Conservation (phyloP, 2,329 filamentous ascomycete genomes). For the Cladosporium velox region DNA sequence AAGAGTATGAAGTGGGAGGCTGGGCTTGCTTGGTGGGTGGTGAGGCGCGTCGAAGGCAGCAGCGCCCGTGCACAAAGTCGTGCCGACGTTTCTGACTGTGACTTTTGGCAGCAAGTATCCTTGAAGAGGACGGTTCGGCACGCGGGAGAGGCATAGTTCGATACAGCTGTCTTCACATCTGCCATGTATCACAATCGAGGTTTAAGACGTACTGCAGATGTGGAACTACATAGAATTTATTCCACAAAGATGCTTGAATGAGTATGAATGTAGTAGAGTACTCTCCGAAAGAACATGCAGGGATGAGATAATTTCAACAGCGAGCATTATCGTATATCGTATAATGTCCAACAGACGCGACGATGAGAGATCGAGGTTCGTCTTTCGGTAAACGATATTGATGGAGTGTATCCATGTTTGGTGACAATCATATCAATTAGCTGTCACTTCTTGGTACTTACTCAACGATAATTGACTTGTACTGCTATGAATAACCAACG, state of each 20-base stretch:
- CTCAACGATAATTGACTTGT: no score
- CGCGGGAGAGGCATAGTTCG: neutral
- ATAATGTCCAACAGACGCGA: neutral
- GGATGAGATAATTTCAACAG: neutral
- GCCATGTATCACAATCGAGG: neutral
- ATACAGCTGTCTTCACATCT: neutral
- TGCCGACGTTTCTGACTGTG: neutral
- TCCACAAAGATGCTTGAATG: neutral
- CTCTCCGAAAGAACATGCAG: neutral
- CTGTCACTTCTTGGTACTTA: no score
- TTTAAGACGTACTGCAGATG: neutral
- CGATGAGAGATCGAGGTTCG: neutral
- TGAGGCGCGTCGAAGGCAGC: conserved; percentile 6
- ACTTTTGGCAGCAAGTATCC: neutral
- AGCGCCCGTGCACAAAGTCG: neutral
- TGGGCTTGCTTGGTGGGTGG: conserved; percentile 2
- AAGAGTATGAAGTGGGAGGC: conserved; percentile 9
- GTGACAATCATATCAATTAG: no score
- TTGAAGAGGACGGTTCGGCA: neutral
- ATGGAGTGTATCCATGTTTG: no score
- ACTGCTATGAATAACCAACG: neutral
- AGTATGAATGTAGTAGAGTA: neutral
- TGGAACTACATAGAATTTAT: neutral
- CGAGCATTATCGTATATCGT: no score
- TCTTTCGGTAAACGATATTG: neutral